phyloP scores from a whole-genome alignment of 352 stramenopile species.

The Pythium guiyangense region DNA sequence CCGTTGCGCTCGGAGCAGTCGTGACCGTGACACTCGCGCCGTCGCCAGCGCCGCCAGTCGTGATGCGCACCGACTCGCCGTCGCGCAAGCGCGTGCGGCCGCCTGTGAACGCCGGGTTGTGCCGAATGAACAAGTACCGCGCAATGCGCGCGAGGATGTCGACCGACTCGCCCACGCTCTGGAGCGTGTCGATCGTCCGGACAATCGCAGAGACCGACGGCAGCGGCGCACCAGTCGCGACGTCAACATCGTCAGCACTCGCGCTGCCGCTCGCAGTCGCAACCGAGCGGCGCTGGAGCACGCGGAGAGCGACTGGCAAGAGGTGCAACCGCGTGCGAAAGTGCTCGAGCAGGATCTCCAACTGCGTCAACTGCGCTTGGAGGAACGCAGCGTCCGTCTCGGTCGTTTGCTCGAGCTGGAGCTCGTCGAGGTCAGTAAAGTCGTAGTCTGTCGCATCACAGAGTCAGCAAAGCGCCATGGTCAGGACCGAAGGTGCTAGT shows the following conservation, averaged over 20 bases:
- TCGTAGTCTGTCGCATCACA: conserved; percentile 12
- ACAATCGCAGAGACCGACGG: conserved; percentile 22
- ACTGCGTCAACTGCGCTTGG: conserved; percentile 45
- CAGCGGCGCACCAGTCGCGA: not conserved
- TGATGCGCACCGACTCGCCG: conserved; percentile 1
- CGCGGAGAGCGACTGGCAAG: conserved; percentile 38
- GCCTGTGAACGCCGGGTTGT: conserved; percentile 14
- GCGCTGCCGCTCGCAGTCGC: not conserved
- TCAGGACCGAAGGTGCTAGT: not conserved
- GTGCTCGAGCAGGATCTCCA: conserved; percentile 37
- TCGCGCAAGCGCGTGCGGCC: conserved; percentile 6
- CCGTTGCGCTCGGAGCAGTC: not conserved
- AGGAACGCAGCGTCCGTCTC: conserved; percentile 26
- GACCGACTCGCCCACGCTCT: conserved; percentile 46
- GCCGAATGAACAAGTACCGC: conserved; percentile 46
- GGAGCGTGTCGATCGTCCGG: conserved; percentile 46
- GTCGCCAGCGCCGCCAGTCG: not conserved
- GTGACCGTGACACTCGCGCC: not conserved
- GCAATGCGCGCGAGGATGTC: conserved; percentile 44
- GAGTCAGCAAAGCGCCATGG: not conserved
- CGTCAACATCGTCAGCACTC: not conserved
- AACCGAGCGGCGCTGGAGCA: conserved; percentile 15
- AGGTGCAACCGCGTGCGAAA: conserved; percentile 46
- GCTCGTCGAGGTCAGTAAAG: conserved; percentile 13
- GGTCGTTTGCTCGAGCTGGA: conserved; percentile 7